These are phyloP conservation scores for Sabuloglossum arenarium DNA, from an alignment of 495 filamentous ascomycete genomes.

Conservation along the genomic window DNA sequence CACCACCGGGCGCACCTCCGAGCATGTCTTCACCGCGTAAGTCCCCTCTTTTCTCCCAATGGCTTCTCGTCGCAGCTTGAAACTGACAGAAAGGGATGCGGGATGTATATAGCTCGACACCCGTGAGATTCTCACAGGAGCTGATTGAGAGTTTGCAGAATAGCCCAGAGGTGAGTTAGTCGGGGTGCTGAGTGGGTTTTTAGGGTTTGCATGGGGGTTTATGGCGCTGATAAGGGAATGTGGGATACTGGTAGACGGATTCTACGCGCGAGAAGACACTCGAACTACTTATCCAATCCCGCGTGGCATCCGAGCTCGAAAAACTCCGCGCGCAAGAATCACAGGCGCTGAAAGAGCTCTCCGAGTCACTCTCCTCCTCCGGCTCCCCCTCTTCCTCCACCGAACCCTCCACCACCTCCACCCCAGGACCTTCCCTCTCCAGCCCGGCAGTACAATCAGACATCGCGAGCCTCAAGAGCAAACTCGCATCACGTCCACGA, in stretches of 20 bases:
- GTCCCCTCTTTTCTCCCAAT: conserved; percentile 3
- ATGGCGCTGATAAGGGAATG: no score
- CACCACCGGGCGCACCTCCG: conserved; percentile 16
- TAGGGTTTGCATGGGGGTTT: no score
- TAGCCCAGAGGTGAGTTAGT: conserved; percentile 51
- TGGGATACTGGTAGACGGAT: no score
- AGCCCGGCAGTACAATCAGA: conserved; percentile 32
- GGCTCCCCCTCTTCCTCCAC: conserved; percentile 7
- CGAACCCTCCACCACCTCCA: conserved; percentile 2
- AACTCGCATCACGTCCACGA: conserved; percentile 56
- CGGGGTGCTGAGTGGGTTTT: no score
- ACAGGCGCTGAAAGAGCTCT: conserved; percentile 35
- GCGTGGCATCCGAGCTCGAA: conserved; percentile 67
- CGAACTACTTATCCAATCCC: conserved; percentile 75
- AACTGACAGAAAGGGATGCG: conserved; percentile 5
- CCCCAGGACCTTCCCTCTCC: conserved; percentile 21
- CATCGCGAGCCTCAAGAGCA: conserved; percentile 50
- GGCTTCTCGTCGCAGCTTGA: conserved; percentile 8
- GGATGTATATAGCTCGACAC: conserved; percentile 64
- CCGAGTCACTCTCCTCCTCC: not conserved
- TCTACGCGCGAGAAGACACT: conserved; percentile 59
- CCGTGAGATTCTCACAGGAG: conserved; percentile 70
- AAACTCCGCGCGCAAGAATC: conserved; percentile 39
- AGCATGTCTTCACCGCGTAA: conserved; percentile 29
- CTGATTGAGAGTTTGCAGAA: conserved; percentile 63